Base-by-base conservation (phyloP, 768 basidiomycete genomes). In the Mycena latifolia region DNA sequence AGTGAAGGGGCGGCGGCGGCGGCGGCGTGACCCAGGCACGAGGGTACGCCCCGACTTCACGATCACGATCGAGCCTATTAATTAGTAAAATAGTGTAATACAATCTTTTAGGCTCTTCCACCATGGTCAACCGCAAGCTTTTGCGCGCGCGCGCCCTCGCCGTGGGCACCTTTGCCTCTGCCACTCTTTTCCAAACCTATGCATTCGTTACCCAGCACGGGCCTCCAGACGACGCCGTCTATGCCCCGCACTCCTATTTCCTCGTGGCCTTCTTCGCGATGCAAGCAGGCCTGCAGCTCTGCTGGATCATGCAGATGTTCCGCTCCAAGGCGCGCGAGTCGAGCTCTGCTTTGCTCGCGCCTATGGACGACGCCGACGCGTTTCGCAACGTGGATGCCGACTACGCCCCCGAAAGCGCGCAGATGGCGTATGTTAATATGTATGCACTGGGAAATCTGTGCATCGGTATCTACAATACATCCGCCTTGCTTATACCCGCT, bases 361-460 rank as follows among this genome's bases (percentile, higher is more conserved):
- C 33, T 18, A 3, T 7, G 24, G 47, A 56, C 31, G 52, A 51
- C 18, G 28, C 54, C n/a, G 58, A 58, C 11, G 35, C n/a, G 33
- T 24, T 31, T 18, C 37, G 31, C 37, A 37, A 12, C n/a, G 46
- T 31, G 9, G 58, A 55, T 10, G n/a, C 55, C n/a, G 54, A 48
- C 35, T 22, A 24, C 39, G 39, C 57, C 12, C 35, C 33, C 20
- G 72, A 71, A 48, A 62, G 72, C 3, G 68, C 76, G 5, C 71
- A 73, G 33, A 65, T 79, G 46, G 69, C 68, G n/a, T 79, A 80
- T 50, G 73, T 71, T 0, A 77, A 72, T 0, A 55, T 78, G 10
- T 80, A 77, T 61, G 72, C 76, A 1, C 56, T 80, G 12, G 75
- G 77, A 5, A 79, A 78, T 55, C 7, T 78, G 1, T 78, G 77